Percentiles rank a stretch among this genome's conserved stretches.
Conservation (phyloP, 2,329 filamentous ascomycete species). For the Verticillium tricorpus region DNA sequence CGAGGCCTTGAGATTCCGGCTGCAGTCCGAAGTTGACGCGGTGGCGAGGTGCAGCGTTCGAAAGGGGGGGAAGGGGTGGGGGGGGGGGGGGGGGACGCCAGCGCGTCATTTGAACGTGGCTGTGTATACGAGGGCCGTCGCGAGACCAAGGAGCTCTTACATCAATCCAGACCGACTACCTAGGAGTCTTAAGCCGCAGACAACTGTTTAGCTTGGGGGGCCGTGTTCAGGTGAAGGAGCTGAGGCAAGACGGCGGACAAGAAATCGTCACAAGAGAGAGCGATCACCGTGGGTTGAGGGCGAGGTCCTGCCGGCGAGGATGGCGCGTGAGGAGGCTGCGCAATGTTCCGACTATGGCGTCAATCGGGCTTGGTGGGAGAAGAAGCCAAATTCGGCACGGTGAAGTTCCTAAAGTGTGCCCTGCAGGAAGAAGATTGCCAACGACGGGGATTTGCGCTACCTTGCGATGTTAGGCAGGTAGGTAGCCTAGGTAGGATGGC, state of each 20-base stretch:
- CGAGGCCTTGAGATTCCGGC: no score
- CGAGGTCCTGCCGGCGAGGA: neutral
- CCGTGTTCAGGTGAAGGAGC: neutral
- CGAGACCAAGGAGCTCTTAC: neutral
- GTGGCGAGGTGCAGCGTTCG: no score
- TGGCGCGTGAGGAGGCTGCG: neutral
- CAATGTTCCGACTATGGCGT: neutral
- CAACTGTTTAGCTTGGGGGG: neutral
- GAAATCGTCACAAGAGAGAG: neutral
- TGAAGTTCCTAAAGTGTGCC: neutral
- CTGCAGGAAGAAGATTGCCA: neutral
- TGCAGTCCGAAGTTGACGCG: no score
- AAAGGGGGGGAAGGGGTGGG: no score
- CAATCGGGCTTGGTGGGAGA: neutral
- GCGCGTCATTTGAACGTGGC: neutral
- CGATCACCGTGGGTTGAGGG: neutral
- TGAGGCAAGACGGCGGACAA: neutral
- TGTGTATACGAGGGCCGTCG: neutral
- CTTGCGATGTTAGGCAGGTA: neutral
- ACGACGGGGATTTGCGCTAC: neutral
- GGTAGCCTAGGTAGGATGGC: neutral
- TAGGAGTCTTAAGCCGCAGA: neutral
- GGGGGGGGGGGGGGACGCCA: neutral
- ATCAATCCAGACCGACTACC: neutral
- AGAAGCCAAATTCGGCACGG: neutral